Percentiles rank a stretch among this genome's conserved stretches.
Evolutionary conservation across 2,329 filamentous ascomycete species (phyloP).

Genomic region (Verticillium zaregamsianum): DNA sequence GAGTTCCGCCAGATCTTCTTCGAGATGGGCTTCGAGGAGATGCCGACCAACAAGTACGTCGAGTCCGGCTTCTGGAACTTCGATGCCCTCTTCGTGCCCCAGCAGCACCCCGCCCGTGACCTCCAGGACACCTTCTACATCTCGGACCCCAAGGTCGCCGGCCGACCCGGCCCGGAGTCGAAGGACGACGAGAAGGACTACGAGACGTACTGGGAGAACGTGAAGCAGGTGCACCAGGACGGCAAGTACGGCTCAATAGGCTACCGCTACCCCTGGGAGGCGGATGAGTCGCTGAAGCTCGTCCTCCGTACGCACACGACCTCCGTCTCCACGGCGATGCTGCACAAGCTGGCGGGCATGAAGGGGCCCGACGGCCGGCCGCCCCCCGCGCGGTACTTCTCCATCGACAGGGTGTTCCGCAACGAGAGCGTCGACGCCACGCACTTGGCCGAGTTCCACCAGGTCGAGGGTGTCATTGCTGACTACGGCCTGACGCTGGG

Average conservation of each 20-base stretch:
- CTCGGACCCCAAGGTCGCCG: slow-evolving; percentile 76
- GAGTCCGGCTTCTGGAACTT: slow-evolving; percentile 62
- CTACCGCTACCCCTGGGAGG: slow-evolving; percentile 92
- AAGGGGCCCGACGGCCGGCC: slow-evolving; percentile 67
- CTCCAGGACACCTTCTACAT: slow-evolving; percentile 99
- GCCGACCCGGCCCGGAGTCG: slow-evolving; percentile 56
- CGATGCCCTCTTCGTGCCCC: slow-evolving; percentile 14
- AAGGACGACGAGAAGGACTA: slow-evolving; percentile 63
- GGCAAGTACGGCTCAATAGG: slow-evolving; percentile 94
- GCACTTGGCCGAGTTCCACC: slow-evolving; percentile 96
- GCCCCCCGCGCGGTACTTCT: slow-evolving; percentile 86
- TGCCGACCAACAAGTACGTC: slow-evolving; percentile 90
- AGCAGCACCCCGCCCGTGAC: slow-evolving; percentile 92
- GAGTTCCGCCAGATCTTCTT: slow-evolving; percentile 99
- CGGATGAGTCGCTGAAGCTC: slow-evolving; percentile 78
- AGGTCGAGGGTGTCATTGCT: slow-evolving; percentile 97
- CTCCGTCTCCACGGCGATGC: slow-evolving; percentile 82
- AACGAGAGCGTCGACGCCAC: slow-evolving; percentile 98
- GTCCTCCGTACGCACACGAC: slow-evolving; percentile 97
- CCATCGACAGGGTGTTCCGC: slow-evolving; percentile 95
- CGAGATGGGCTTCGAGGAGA: slow-evolving; percentile 97
- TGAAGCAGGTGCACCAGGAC: slow-evolving; percentile 80
- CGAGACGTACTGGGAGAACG: slow-evolving; percentile 82
- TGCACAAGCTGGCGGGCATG: slow-evolving; percentile 81
- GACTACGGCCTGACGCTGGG: slow-evolving; percentile 92